These are phyloP conservation scores for Lepiota subincarnata DNA, from an alignment of 768 basidiomycete species.

Conservation along the genomic window DNA sequence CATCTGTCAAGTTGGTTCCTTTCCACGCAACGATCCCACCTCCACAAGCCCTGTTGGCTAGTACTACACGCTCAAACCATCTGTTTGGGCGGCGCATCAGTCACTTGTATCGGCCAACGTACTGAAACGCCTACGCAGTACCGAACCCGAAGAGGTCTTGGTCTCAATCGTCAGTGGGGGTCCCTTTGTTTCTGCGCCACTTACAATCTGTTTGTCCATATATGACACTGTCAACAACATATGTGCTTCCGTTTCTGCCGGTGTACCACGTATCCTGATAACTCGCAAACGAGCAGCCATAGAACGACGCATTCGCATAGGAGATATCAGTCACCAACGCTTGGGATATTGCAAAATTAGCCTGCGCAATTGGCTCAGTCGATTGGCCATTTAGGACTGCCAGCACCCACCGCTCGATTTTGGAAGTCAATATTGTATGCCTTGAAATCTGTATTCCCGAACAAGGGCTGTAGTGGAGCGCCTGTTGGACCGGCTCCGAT, in stretches of 20 bases:
- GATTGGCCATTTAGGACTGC: background rate
- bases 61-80: conserved; percentile 55
- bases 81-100: conserved; percentile 23
- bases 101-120: background rate
- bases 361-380: conserved; percentile 23
- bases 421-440: conserved; percentile 66
- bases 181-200: conserved; percentile 15
- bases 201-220: conserved; percentile 63
- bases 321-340: conserved; percentile 60
- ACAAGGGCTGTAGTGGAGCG: conserved; percentile 45
- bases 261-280: conserved; percentile 69
- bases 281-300: conserved; percentile 56
- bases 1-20: conserved; percentile 50
- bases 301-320: conserved; percentile 66
- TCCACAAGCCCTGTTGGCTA: conserved; percentile 62
- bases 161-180: background rate
- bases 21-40: conserved; percentile 66
- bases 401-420: conserved; percentile 52
- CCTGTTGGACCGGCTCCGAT: conserved; percentile 60
- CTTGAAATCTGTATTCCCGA: conserved; percentile 56
- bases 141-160: conserved; percentile 59
- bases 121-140: conserved; percentile 39
- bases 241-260: conserved; percentile 53
- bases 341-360: conserved; percentile 55
- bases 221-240: conserved; percentile 57